A percentile compares a stretch with the other conserved stretches of the same genome.
phyloP scores from a whole-genome alignment of 305 asterid species.

The Coffea humblotiana region DNA sequence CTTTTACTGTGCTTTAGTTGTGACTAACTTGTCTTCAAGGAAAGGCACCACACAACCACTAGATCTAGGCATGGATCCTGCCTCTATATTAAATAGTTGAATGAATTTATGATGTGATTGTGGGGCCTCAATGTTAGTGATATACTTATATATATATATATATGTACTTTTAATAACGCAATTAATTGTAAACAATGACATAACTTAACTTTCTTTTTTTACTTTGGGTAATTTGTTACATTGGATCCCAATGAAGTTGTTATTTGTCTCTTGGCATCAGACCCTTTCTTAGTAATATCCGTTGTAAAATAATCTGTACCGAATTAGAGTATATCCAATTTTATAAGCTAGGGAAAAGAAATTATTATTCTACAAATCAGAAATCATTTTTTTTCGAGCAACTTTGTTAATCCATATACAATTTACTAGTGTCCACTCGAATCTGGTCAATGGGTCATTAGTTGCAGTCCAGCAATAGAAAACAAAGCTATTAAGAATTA shows the following conservation, averaged over 20 bases:
- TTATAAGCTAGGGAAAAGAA: too few relatives aligned
- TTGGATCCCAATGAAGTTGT: background rate
- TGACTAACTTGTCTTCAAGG: background rate
- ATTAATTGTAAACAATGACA: background rate
- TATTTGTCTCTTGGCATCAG: background rate
- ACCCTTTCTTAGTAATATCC: background rate
- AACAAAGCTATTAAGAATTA: background rate
- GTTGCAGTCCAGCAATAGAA: background rate
- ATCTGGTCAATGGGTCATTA: background rate
- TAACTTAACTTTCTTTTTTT: background rate
- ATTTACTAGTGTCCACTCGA: background rate
- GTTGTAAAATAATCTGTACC: too few relatives aligned
- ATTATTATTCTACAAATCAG: too few relatives aligned
- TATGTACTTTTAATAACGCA: too few relatives aligned
- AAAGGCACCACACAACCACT: background rate
- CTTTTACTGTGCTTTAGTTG: background rate
- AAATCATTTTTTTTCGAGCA: too few relatives aligned
- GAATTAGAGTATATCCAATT: too few relatives aligned
- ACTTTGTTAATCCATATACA: too few relatives aligned
- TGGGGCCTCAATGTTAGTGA: background rate
- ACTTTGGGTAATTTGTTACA: too few relatives aligned
- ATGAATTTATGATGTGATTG: background rate
- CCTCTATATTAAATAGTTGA: background rate
- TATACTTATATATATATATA: too few relatives aligned
- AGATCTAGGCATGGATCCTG: background rate